Conservation (phyloP, 768 basidiomycete genomes). For the Leucosporidium creatinivorum region DNA sequence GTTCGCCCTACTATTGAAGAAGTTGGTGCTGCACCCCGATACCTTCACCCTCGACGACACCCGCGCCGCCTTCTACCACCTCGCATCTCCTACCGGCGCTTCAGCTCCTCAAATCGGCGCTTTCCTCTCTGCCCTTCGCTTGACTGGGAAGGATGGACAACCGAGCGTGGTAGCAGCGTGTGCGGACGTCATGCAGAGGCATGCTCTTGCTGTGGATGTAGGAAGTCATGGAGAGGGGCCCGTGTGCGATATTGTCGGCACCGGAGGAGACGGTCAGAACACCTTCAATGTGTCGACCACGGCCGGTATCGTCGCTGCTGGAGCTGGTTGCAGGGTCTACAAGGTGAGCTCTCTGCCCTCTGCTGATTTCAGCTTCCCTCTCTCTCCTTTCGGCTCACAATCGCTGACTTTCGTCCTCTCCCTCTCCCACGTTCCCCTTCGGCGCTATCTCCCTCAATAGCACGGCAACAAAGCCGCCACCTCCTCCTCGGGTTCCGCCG, state of each 20-base stretch:
- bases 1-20: constrained; percentile 69
- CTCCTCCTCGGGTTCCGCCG: constrained; percentile 88
- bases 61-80: constrained; percentile 52
- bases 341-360: constrained; percentile 54
- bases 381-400: background rate
- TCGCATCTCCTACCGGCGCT: constrained; percentile 52
- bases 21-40: constrained; percentile 49
- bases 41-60: constrained; percentile 56
- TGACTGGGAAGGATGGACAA: constrained; percentile 66
- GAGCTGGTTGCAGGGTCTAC: constrained; percentile 83
- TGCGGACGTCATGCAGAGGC: constrained; percentile 63
- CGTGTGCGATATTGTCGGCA: constrained; percentile 71
- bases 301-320: constrained; percentile 87
- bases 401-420: background rate
- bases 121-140: constrained; percentile 76
- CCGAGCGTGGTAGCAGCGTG: constrained; percentile 72
- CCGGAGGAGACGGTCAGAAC: constrained; percentile 90
- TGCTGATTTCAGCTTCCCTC: background rate
- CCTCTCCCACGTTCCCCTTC: background rate
- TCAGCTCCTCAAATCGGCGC: constrained; percentile 74
- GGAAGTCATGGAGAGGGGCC: constrained; percentile 48
- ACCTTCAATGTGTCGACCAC: constrained; percentile 96
- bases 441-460: constrained; percentile 45
- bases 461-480: constrained; percentile 78
- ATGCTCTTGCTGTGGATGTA: constrained; percentile 58